These are phyloP conservation scores for Plectranthus barbatus DNA, from an alignment of 257 asterid genomes.

Conservation along the genomic window DNA sequence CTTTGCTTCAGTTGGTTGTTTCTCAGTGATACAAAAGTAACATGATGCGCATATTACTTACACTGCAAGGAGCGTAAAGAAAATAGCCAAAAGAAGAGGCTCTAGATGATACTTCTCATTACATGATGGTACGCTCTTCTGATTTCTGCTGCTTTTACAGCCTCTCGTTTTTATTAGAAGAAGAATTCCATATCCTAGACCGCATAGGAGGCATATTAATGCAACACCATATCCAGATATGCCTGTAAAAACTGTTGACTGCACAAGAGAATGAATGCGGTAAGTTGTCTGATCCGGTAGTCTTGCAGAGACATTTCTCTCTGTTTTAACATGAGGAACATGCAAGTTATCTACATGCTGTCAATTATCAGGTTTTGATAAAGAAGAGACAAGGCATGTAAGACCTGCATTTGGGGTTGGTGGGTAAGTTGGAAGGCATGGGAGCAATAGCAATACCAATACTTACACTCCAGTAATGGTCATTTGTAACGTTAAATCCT, in stretches of 20 bases:
- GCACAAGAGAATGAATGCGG: slow-evolving; percentile 14
- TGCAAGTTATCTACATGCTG: not conserved
- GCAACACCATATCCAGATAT: slow-evolving; percentile 48
- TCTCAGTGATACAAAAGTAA: not conserved
- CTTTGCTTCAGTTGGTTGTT: not conserved
- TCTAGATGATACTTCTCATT: slow-evolving; percentile 23
- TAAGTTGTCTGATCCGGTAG: not conserved
- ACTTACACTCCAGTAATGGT: slow-evolving; percentile 82
- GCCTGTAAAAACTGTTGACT: slow-evolving; percentile 70
- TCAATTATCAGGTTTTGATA: not conserved
- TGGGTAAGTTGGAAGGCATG: not conserved
- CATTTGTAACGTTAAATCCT: slow-evolving; percentile 61
- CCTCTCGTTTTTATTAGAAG: slow-evolving; percentile 23
- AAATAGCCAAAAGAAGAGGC: slow-evolving; percentile 35
- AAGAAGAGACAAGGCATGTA: not conserved
- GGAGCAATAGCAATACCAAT: not conserved
- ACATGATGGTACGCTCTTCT: slow-evolving; percentile 26
- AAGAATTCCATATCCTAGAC: slow-evolving; percentile 43
- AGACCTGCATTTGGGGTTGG: too few species aligned
- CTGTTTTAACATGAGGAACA: not conserved
- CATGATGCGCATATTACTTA: slow-evolving; percentile 17
- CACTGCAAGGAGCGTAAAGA: slow-evolving; percentile 52
- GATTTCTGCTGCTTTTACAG: slow-evolving; percentile 21
- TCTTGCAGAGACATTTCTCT: not conserved
- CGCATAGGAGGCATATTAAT: slow-evolving; percentile 46